A percentile compares a stretch with the other conserved stretches of the same genome.
phyloP scores from a whole-genome alignment of 2,329 filamentous ascomycete species.

The Beauveria medogensis region DNA sequence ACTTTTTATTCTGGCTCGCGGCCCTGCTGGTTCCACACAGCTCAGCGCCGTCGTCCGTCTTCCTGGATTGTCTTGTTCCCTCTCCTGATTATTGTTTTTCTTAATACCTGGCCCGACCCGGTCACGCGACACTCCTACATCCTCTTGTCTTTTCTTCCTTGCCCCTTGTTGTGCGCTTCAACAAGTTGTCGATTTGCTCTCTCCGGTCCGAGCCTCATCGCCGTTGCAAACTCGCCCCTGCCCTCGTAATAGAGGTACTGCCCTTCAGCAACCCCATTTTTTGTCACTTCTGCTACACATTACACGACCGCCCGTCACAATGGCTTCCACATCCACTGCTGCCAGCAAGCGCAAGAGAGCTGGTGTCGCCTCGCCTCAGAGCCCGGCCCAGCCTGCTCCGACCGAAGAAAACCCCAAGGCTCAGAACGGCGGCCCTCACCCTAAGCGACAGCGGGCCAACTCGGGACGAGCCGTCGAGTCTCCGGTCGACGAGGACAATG shows the following conservation, averaged over 20 bases:
- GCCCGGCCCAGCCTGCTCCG: constrained; percentile 60
- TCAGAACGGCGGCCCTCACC: constrained; percentile 49
- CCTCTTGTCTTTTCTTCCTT: not conserved
- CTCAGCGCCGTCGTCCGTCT: not conserved
- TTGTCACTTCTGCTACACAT: not conserved
- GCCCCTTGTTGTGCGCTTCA: not conserved
- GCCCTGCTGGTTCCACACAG: not conserved
- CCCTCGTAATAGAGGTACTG: not conserved
- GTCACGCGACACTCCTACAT: constrained; percentile 10
- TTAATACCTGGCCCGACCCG: not conserved
- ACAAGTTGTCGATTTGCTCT: not conserved
- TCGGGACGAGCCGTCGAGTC: constrained; percentile 36
- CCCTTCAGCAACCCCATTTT: not conserved
- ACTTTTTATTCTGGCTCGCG: constrained; percentile 8
- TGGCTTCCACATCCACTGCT: constrained; percentile 51
- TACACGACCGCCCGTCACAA: constrained; percentile 24
- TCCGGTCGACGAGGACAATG: constrained; percentile 32
- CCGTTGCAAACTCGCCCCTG: not conserved
- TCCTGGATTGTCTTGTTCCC: not conserved
- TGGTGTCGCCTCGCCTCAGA: constrained; percentile 45
- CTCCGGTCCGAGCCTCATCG: not conserved
- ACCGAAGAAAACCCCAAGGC: constrained; percentile 66
- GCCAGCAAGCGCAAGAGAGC: constrained; percentile 76
- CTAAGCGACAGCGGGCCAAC: constrained; percentile 74
- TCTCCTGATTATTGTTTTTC: constrained; percentile 8